A percentile compares a stretch with the other conserved stretches of the same genome.
Evolutionary conservation across 2,329 filamentous ascomycete genomes (phyloP).

Genomic region (Trichoderma brevicompactum): DNA sequence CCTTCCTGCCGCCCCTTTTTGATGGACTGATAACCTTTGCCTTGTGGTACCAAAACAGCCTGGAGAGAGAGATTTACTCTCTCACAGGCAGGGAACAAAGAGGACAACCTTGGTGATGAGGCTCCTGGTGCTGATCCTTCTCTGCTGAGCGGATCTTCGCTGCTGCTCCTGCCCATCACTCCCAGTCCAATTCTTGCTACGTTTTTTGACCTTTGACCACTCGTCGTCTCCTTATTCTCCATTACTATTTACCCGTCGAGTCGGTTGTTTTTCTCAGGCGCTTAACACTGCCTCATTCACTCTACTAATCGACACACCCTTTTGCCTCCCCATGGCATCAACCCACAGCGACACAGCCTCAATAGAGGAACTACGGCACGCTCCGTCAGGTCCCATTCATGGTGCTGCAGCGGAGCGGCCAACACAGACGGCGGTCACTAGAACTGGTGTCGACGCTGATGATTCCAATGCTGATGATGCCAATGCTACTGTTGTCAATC

Average conservation of each 20-base stretch:
- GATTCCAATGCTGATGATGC: not conserved
- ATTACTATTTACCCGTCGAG: slow-evolving; percentile 9
- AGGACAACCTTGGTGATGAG: slow-evolving; percentile 11
- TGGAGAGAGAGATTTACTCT: not conserved
- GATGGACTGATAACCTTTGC: not conserved
- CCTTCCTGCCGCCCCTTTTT: not conserved
- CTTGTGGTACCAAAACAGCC: not conserved
- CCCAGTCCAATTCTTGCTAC: not conserved
- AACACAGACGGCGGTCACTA: not conserved
- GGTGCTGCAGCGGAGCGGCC: not conserved
- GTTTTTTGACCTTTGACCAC: not conserved
- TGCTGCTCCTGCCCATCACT: not conserved
- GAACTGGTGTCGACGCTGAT: not conserved
- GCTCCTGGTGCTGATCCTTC: not conserved
- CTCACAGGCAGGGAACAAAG: not conserved
- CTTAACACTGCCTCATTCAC: slow-evolving; percentile 20
- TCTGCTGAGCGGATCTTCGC: slow-evolving; percentile 2
- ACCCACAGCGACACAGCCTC: slow-evolving; percentile 27
- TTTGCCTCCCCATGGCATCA: slow-evolving; percentile 15
- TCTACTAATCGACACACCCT: not conserved
- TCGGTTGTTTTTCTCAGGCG: not conserved
- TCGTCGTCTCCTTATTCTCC: not conserved
- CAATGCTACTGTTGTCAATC: not conserved
- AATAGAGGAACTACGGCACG: slow-evolving; percentile 19
- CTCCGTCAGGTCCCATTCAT: slow-evolving; percentile 6